Evolutionary conservation across 805 yeast genomes (phyloP), one percentile per base, ranked within the genome.

Genomic region (Brettanomyces anomalus): DNA sequence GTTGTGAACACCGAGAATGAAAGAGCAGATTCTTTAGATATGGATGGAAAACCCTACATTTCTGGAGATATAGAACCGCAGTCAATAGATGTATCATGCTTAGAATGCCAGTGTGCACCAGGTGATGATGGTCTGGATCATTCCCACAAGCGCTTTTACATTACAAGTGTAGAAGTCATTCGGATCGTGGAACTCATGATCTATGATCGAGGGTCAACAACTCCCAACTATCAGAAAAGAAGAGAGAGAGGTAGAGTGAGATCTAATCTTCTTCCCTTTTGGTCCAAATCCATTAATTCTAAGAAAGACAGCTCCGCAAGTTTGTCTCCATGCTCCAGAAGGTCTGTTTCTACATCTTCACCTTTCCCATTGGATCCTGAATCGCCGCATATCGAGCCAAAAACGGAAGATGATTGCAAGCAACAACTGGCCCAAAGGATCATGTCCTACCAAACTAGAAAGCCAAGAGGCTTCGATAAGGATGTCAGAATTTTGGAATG

Each of bases 401-500:
- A 24, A 40, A 49, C 60, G 8, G 55, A 55, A 41, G 46, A 55
- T 15, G 71, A 67, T 48, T 68, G 66, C 50, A 62, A 77, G 46
- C 59, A 67, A 16, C 82, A 77, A 48, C 63, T 79, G 46, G 84
- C 84, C 3, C 75, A 75, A 45, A 65, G 85, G 54, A 78, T 79
- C 19, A 78, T 79, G 82, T 72, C 72, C 16, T 79, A 79, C 55
- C 77, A 74, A 45, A 61, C 67, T 26, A 67, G 83, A 51, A 77
- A 76, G 50, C 85, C 85, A 21, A 65, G 85, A 51, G 83, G 83
- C 1, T 78, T 79, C 58, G 84, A 79, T 53, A 79, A 79, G 58
- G 83, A 77, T 50, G 82, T 79, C 32, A 60, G 84, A 37, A 77
- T 79, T 37, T 57, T 79, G 47, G 67, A 71, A 43, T 79, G 85